Base-by-base conservation (phyloP, 495 filamentous ascomycete species). In the Lasiosphaeria ovina region DNA sequence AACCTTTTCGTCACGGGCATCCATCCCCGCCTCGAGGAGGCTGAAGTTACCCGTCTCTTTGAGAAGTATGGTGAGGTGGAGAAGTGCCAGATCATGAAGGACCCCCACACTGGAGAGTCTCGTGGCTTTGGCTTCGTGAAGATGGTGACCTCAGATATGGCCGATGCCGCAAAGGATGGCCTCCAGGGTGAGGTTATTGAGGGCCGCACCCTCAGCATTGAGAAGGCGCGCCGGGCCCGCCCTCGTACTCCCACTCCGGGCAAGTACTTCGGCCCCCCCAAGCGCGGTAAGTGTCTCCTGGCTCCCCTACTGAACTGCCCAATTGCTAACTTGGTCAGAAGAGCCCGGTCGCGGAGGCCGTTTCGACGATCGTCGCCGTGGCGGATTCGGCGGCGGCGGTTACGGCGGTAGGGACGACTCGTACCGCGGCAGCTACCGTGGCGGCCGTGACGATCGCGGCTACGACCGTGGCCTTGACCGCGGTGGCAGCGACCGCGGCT, bases 81-180 rank as follows among this genome's bases (percentile, higher is more conserved):
- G 77, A 97, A 95, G 78, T 97, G 93, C 80, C 94, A 97, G 66
- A 99, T 99, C 82, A 98, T 99, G 95, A 82, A 92, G 68, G 95
- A 98, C 73, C 94, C 94, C 58, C 95, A 98, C 75, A 93, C 89
- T 65, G 93, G 96, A 78, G 95, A 98, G 77, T 97, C 92, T 64
- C 95, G 94, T 80, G 94, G 94, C 66, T 99, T 99, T 66, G 94
- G 95, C 58, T 99, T 99, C 79, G 95, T 99, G 72, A 98, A 98
- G 81, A 97, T 98, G 93, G 85, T 88, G 45, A 96, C 91, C 60
- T 82, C 88, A 35, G 93, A 98, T 60, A 88, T 93, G 73, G 94
- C 94, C 54, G 93, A 97, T 76, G 92, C 93, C 65, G 95, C 95
- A 65, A 96, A 96, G 79, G 95, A 98, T 61, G 92, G 90, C 59